phyloP scores from a whole-genome alignment of 768 basidiomycete species.

The Suillus decipiens region DNA sequence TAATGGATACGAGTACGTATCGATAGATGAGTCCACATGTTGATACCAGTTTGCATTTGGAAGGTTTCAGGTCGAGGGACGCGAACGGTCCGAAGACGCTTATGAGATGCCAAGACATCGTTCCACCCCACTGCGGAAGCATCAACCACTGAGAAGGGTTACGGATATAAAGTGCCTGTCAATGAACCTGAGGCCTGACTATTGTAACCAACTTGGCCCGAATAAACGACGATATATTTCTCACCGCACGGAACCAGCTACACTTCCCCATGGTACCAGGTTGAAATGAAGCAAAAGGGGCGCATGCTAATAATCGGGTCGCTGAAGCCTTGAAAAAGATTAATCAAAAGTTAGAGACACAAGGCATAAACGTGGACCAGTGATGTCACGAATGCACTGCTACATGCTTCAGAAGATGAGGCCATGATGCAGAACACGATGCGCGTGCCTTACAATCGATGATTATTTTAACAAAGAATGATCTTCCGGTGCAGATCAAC shows the following conservation, averaged over 20 bases:
- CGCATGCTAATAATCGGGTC: neutral
- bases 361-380: slow-evolving; percentile 20
- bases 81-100: neutral
- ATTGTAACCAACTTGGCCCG: neutral
- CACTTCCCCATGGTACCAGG: slow-evolving; percentile 7
- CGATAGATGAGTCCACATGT: slow-evolving; percentile 1
- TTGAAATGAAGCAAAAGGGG: slow-evolving; percentile 6
- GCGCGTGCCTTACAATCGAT: slow-evolving; percentile 27
- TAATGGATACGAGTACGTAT: neutral
- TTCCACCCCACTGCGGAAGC: neutral
- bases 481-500: slow-evolving; percentile 5
- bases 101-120: slow-evolving; percentile 8
- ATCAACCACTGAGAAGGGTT: neutral
- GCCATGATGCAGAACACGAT: slow-evolving; percentile 30
- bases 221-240: neutral
- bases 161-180: neutral
- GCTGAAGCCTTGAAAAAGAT: slow-evolving; percentile 11
- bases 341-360: slow-evolving; percentile 11
- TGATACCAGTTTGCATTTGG: slow-evolving; percentile 6
- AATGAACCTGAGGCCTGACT: neutral
- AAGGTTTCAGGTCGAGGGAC: slow-evolving; percentile 6
- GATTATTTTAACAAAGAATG: slow-evolving; percentile 6
- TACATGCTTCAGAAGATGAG: slow-evolving; percentile 18
- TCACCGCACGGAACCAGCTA: neutral
- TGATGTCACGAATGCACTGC: slow-evolving; percentile 20